Base-by-base conservation (phyloP, 2,329 filamentous ascomycete species). In the Uncinocarpus reesii region DNA sequence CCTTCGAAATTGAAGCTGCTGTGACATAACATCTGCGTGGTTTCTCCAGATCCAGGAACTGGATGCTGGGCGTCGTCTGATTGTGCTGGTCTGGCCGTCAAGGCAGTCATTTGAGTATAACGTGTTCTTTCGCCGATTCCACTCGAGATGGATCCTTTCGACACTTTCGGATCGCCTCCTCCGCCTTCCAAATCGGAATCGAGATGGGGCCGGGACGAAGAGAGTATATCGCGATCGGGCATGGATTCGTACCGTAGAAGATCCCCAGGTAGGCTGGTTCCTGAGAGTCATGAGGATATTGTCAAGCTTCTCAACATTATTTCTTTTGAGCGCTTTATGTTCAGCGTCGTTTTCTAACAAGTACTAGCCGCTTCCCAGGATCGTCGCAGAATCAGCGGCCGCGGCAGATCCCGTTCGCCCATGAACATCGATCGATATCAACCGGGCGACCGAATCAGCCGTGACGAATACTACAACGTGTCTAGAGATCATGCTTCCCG, bases 371-470 rank as follows among this genome's bases (percentile, higher is more conserved):
- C 53, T 26, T 64, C 63, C 16, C 65, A 71, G 47, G 69, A 72
- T 51, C 65, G 69, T 52, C 64, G 69, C 43, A 66, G 70, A 49
- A 62, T 66, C 49, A 66, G 67, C 18, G 62, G 60, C 38, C 75
- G 72, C 47, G 65, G 61, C 35, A 68, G 79, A 48, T 82, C 79
- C 34, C 75, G 79, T 44, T 82, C 79, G 8, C 79, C 79, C 10
- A 68, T 71, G 24, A 71, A 72, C 55, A 81, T 82, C 56, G 79
- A 83, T 57, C 74, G 79, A 24, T 83, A 82, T 56, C 77, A 81
- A 59, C 79, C 79, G 8, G 74, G 75, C 3, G 67, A 68, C 46
- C 66, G 65, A 35, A 53, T 65, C 15, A 58, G 67, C 28, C 71
- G 79, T 53, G 79, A 81, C 52, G 78, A 81, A 54, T 77, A 77